Conservation (phyloP, 176 grass and related monocot species). For the Areca catechu region DNA sequence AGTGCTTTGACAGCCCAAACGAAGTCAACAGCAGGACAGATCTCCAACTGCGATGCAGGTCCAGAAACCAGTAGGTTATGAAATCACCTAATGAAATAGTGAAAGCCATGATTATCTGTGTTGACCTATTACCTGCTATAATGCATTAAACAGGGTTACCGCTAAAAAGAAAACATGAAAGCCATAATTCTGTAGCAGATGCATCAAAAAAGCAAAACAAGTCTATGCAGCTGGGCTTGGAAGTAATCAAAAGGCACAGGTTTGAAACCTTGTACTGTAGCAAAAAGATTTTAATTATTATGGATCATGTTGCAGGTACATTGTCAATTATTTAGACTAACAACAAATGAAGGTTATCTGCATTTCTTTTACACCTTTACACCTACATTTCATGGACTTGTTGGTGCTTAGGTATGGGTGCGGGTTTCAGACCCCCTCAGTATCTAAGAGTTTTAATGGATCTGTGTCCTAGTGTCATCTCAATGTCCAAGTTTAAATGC, state of each 20-base stretch:
- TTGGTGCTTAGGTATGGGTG: too few relatives aligned
- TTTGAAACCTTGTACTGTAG: not conserved
- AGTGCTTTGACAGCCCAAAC: slow-evolving; percentile 15
- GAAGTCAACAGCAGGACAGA: slow-evolving; percentile 4
- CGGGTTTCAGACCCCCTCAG: too few relatives aligned
- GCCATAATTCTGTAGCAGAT: not conserved
- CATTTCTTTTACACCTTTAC: too few relatives aligned
- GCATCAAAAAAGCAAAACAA: not conserved
- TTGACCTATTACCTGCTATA: not conserved
- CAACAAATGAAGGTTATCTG: too few relatives aligned
- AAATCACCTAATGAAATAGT: slow-evolving; percentile 6
- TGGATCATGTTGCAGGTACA: too few relatives aligned
- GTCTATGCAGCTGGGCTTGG: not conserved
- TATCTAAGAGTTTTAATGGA: too few relatives aligned
- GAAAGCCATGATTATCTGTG: not conserved
- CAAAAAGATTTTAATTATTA: too few relatives aligned
- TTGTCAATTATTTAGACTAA: too few relatives aligned
- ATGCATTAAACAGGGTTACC: not conserved
- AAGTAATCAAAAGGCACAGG: not conserved
- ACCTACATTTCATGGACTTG: too few relatives aligned
- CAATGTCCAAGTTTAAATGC: too few relatives aligned
- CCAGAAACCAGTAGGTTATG: slow-evolving; percentile 25
- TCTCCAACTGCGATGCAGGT: slow-evolving; percentile 8
- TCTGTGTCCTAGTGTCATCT: too few relatives aligned
- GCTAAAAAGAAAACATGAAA: slow-evolving; percentile 7